Percentiles rank a stretch among this genome's conserved stretches.
Evolutionary conservation across 768 basidiomycete genomes (phyloP).

Genomic region (Udeniomyces megalosporus): DNA sequence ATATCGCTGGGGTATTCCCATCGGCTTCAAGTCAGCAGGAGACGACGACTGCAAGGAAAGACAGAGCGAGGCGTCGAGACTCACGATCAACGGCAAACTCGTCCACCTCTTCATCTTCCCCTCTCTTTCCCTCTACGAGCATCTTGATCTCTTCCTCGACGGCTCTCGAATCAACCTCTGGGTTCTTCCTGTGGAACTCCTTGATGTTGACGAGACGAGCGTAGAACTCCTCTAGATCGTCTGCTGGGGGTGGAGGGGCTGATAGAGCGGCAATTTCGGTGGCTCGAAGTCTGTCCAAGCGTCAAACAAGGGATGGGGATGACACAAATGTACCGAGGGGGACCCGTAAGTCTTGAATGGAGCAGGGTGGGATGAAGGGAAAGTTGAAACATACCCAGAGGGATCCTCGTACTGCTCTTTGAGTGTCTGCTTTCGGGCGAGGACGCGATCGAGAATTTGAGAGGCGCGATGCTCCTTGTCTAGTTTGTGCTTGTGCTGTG

Average conservation of each 20-base stretch:
- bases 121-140: slow-evolving; percentile 33
- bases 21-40: background rate
- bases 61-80: slow-evolving; percentile 28
- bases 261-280: slow-evolving; percentile 24
- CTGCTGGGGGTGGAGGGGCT: slow-evolving; percentile 25
- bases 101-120: slow-evolving; percentile 60
- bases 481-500: slow-evolving; percentile 21
- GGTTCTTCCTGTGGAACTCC: slow-evolving; percentile 91
- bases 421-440: slow-evolving; percentile 47
- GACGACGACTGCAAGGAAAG: background rate
- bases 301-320: background rate
- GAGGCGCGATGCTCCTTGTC: slow-evolving; percentile 70
- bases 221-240: slow-evolving; percentile 82
- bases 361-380: background rate
- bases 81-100: slow-evolving; percentile 71
- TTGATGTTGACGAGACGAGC: slow-evolving; percentile 86
- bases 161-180: slow-evolving; percentile 36
- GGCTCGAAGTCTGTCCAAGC: slow-evolving; percentile 32
- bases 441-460: slow-evolving; percentile 73
- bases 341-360: background rate
- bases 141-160: slow-evolving; percentile 3
- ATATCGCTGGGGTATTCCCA: no score
- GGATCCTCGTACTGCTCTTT: slow-evolving; percentile 62
- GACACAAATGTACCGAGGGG: background rate
- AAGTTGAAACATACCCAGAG: slow-evolving; percentile 32